Conservation (phyloP, 2,329 filamentous ascomycete species). For the Ramularia endophylla region DNA sequence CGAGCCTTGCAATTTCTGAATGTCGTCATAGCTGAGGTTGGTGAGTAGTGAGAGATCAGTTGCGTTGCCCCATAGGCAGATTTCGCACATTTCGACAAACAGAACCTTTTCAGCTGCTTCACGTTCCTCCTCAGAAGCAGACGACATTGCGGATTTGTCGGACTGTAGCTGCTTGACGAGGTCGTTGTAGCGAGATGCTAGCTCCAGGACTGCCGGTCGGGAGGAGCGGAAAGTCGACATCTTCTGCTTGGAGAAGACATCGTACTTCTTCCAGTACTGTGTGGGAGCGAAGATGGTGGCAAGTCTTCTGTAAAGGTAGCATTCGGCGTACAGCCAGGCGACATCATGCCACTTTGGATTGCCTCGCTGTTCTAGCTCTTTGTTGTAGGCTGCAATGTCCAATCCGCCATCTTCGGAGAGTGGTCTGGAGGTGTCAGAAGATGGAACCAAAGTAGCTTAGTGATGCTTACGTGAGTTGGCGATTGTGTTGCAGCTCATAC, state of each 20-base stretch:
- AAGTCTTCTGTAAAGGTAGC: slow-evolving; percentile 87
- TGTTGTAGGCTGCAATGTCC: slow-evolving; percentile 78
- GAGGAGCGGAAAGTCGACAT: slow-evolving; percentile 89
- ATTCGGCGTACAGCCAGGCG: slow-evolving; percentile 88
- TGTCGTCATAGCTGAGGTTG: slow-evolving; percentile 86
- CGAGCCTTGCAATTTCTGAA: slow-evolving; percentile 90
- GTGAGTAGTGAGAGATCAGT: slow-evolving; percentile 90
- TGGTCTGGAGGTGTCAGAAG: slow-evolving; percentile 46
- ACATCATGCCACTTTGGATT: slow-evolving; percentile 74
- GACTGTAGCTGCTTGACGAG: slow-evolving; percentile 61
- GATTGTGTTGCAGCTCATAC: slow-evolving; percentile 90
- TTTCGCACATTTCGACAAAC: slow-evolving; percentile 91
- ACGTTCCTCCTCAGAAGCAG: slow-evolving; percentile 46
- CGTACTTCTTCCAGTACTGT: slow-evolving; percentile 80
- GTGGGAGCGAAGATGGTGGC: slow-evolving; percentile 71
- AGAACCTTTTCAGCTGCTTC: slow-evolving; percentile 68
- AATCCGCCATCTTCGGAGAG: slow-evolving; percentile 68
- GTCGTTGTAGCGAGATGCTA: slow-evolving; percentile 71
- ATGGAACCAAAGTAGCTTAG: neutral
- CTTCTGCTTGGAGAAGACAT: slow-evolving; percentile 86
- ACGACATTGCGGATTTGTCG: slow-evolving; percentile 40
- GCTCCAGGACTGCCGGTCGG: slow-evolving; percentile 74
- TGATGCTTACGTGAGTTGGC: slow-evolving; percentile 60
- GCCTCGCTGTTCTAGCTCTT: slow-evolving; percentile 69
- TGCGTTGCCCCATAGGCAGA: slow-evolving; percentile 95